Evolutionary conservation across 2,329 filamentous ascomycete genomes (phyloP).

Genomic region (Acrodontium crateriforme): DNA sequence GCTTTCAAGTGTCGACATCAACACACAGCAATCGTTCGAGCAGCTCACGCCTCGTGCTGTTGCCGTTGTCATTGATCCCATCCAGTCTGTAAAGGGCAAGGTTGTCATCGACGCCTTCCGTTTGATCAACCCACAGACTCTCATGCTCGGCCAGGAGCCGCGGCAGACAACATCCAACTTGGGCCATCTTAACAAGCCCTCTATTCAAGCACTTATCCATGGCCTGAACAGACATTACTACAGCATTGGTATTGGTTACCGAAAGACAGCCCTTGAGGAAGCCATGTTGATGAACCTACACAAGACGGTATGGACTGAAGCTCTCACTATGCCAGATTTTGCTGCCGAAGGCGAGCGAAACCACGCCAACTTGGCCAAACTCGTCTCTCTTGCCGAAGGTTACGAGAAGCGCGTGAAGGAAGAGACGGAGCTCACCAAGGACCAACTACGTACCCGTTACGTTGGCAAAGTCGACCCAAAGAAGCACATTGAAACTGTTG

Average conservation of each 20-base stretch:
- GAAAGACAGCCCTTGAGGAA: constrained; percentile 90
- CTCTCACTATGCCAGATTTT: constrained; percentile 94
- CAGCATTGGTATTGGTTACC: constrained; percentile 95
- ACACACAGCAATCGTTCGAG: constrained; percentile 99
- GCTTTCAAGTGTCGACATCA: constrained; percentile 98
- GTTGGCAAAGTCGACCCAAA: constrained; percentile 98
- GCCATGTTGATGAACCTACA: constrained; percentile 99
- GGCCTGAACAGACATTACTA: constrained; percentile 98
- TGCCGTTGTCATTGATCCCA: constrained; percentile 94
- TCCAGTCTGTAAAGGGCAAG: constrained; percentile 98
- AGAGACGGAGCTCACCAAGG: constrained; percentile 91
- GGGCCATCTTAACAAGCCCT: constrained; percentile 96
- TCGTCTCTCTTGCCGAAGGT: constrained; percentile 81
- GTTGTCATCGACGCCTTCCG: constrained; percentile 99
- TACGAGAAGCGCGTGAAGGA: constrained; percentile 99
- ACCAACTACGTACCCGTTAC: constrained; percentile 96
- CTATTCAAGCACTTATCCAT: constrained; percentile 98
- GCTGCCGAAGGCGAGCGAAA: constrained; percentile 69
- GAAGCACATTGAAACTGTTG: constrained; percentile 96
- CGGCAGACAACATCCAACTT: constrained; percentile 96
- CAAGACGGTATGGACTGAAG: constrained; percentile 99
- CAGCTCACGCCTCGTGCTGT: constrained; percentile 93
- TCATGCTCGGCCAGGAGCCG: constrained; percentile 96
- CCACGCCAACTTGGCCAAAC: constrained; percentile 72
- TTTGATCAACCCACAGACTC: constrained; percentile 90